Conservation (phyloP, 2,329 filamentous ascomycete genomes). For the Cyanodermella asteris region DNA sequence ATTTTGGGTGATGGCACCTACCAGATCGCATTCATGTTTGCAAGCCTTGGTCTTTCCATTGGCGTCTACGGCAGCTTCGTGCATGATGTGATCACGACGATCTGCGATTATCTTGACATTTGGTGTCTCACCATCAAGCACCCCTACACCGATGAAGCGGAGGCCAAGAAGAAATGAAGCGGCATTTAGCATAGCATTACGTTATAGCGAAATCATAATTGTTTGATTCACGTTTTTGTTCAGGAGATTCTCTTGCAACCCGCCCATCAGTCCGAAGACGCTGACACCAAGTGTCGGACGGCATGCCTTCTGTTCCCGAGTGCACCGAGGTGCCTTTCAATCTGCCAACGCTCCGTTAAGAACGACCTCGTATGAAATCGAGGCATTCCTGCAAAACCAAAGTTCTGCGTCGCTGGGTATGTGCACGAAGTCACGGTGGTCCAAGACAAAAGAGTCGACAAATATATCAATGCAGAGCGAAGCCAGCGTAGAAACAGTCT, state of each 20-base stretch:
- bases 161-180: conserved; percentile 9
- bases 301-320: conserved; percentile 18
- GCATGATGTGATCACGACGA: conserved; percentile 84
- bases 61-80: conserved; percentile 97
- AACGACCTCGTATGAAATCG: conserved; percentile 39
- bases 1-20: conserved; percentile 56
- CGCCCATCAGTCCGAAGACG: no score
- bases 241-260: no score
- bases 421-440: conserved; percentile 2
- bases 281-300: no score
- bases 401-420: conserved; percentile 48
- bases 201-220: neutral
- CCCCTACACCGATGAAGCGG: conserved; percentile 26
- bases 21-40: conserved; percentile 78
- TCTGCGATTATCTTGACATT: conserved; percentile 95
- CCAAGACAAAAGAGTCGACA: conserved; percentile 2
- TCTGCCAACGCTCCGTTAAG: conserved; percentile 76
- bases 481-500: neutral
- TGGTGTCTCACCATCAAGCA: conserved; percentile 98
- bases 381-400: conserved; percentile 42
- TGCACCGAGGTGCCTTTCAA: no score
- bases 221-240: no score
- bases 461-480: neutral
- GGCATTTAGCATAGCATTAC: neutral
- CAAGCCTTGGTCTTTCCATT: conserved; percentile 60